These are phyloP conservation scores for Metarhizium humberi DNA, from an alignment of 2,329 filamentous ascomycete species.

Conservation along the genomic window DNA sequence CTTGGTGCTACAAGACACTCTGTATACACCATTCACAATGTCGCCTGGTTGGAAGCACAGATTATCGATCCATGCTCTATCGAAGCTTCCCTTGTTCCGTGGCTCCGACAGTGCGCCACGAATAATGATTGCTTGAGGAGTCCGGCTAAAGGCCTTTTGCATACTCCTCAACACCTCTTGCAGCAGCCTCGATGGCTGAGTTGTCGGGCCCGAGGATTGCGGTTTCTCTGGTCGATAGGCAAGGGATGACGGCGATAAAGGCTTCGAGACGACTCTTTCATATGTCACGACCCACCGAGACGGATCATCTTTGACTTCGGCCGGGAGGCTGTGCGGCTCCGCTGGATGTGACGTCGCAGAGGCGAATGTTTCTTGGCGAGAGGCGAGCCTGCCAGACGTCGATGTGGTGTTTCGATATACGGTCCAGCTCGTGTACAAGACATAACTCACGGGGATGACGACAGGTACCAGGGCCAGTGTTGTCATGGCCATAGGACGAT, in stretches of 20 bases:
- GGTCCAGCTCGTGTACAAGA: slow-evolving; percentile 7
- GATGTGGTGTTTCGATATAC: slow-evolving; percentile 8
- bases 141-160: slow-evolving; percentile 22
- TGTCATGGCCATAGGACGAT: not conserved
- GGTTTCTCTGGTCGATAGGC: not conserved
- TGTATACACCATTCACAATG: slow-evolving; percentile 22
- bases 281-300: slow-evolving; percentile 18
- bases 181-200: slow-evolving; percentile 12
- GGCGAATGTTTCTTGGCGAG: not conserved
- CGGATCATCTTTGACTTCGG: slow-evolving; percentile 11
- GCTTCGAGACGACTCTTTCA: slow-evolving; percentile 17
- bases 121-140: slow-evolving; percentile 22
- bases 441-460: slow-evolving; percentile 8
- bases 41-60: slow-evolving; percentile 17
- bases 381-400: not conserved
- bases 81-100: slow-evolving; percentile 14
- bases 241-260: slow-evolving; percentile 10
- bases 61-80: slow-evolving; percentile 11
- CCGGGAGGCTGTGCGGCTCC: slow-evolving; percentile 10
- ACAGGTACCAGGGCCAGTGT: slow-evolving; percentile 1
- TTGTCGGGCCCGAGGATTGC: not conserved
- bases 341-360: slow-evolving; percentile 1
- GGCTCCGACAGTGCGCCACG: slow-evolving; percentile 13
- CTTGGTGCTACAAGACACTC: slow-evolving; percentile 15
- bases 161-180: slow-evolving; percentile 17